phyloP scores from a whole-genome alignment of 768 basidiomycete genomes.

The Boletus huronensis region DNA sequence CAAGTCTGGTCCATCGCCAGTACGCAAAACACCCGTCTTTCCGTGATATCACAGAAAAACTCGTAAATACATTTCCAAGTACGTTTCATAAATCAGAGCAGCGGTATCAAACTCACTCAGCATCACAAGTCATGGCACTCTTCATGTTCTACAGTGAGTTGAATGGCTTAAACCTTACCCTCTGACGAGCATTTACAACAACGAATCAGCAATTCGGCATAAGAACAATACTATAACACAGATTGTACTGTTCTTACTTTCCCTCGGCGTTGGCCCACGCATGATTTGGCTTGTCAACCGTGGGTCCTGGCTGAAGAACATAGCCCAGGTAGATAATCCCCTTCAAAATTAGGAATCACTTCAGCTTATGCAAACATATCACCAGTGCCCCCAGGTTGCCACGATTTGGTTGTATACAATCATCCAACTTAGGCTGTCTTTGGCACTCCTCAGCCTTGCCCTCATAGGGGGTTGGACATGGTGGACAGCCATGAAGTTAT shows the following conservation, averaged over 20 bases:
- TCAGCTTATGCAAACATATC: conserved; percentile 1
- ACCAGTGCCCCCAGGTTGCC: conserved; percentile 70
- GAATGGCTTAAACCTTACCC: background rate
- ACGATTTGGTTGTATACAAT: conserved; percentile 78
- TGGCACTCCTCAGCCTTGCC: conserved; percentile 54
- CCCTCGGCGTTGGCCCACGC: conserved; percentile 55
- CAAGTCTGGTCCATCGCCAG: conserved; percentile 74
- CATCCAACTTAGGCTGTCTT: conserved; percentile 62
- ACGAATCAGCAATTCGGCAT: conserved; percentile 51
- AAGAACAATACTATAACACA: conserved; percentile 56
- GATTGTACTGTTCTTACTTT: conserved; percentile 53
- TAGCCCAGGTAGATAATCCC: conserved; percentile 58
- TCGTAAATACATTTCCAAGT: conserved; percentile 74
- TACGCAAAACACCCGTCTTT: conserved; percentile 61
- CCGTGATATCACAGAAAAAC: conserved; percentile 48
- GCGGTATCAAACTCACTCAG: conserved; percentile 2
- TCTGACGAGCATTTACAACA: conserved; percentile 1
- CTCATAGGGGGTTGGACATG: conserved; percentile 55
- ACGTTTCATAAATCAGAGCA: conserved; percentile 27
- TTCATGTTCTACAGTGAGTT: conserved; percentile 48
- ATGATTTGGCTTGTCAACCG: conserved; percentile 70
- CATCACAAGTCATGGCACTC: conserved; percentile 57
- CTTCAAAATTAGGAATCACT: background rate
- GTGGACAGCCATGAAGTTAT: conserved; percentile 57
- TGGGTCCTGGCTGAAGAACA: conserved; percentile 67